A percentile compares a stretch with the other conserved stretches of the same genome.
Evolutionary conservation across 192 early-diverging fungal species (phyloP).

Genomic region (Haplosporangium gracile): DNA sequence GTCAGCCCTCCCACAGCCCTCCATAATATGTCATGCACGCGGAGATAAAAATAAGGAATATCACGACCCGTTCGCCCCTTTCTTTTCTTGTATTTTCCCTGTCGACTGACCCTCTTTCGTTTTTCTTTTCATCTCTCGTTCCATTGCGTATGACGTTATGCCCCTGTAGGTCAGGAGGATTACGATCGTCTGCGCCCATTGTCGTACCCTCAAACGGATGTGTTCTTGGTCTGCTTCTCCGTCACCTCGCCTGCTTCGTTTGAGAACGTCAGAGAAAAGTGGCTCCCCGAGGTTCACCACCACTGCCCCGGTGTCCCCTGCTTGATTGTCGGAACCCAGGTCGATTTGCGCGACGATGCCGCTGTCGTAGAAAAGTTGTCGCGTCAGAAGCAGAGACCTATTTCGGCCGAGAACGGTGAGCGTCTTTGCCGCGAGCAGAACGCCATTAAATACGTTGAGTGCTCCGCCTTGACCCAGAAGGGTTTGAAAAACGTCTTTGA

Average conservation of each 20-base stretch:
- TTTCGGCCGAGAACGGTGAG: slow-evolving; percentile 84
- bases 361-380: slow-evolving; percentile 82
- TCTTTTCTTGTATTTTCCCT: not conserved
- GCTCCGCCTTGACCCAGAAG: slow-evolving; percentile 91
- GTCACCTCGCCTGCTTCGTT: slow-evolving; percentile 93
- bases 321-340: slow-evolving; percentile 91
- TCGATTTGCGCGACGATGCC: slow-evolving; percentile 92
- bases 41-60: not conserved
- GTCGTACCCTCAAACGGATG: slow-evolving; percentile 96
- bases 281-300: slow-evolving; percentile 96
- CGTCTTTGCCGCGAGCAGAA: slow-evolving; percentile 84
- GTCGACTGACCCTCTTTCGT: not conserved
- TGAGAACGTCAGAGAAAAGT: slow-evolving; percentile 97
- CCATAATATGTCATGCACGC: slow-evolving; percentile 3
- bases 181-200: slow-evolving; percentile 94
- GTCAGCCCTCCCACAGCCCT: not conserved
- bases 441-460: slow-evolving; percentile 95
- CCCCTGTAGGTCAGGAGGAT: slow-evolving; percentile 88
- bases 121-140: slow-evolving; percentile 7
- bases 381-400: slow-evolving; percentile 86
- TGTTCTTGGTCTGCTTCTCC: slow-evolving; percentile 95
- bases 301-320: slow-evolving; percentile 97
- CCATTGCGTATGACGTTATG: not conserved
- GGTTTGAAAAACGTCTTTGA: slow-evolving; percentile 98
- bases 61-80: slow-evolving; percentile 1